These are phyloP conservation scores for Arthrocladium fulminans DNA, from an alignment of 2,329 filamentous ascomycete species.

Conservation along the genomic window DNA sequence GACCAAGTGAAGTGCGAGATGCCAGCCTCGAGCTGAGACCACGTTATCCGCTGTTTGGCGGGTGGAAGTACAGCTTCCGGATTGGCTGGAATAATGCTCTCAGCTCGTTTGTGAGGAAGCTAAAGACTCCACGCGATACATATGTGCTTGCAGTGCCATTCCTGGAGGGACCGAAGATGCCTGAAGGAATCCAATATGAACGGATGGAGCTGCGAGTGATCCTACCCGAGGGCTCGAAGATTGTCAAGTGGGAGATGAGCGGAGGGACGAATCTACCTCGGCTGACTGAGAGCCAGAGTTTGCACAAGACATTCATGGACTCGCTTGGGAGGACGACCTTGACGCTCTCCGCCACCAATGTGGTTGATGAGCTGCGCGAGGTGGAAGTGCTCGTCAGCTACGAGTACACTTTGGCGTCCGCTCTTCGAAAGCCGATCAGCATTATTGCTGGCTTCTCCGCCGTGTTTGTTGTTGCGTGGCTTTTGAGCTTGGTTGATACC, in stretches of 20 bases:
- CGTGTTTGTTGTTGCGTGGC: slow-evolving; percentile 68
- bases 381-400: slow-evolving; percentile 62
- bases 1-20: slow-evolving; percentile 61
- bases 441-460: slow-evolving; percentile 64
- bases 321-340: slow-evolving; percentile 80
- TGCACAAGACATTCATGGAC: slow-evolving; percentile 89
- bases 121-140: slow-evolving; percentile 51
- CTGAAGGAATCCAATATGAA: slow-evolving; percentile 79
- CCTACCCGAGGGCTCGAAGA: slow-evolving; percentile 79
- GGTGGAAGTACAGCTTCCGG: slow-evolving; percentile 96
- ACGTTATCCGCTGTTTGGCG: slow-evolving; percentile 90
- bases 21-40: slow-evolving; percentile 85
- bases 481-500: slow-evolving; percentile 67
- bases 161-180: slow-evolving; percentile 79
- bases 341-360: slow-evolving; percentile 69
- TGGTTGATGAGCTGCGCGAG: slow-evolving; percentile 83
- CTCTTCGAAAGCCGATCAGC: slow-evolving; percentile 76
- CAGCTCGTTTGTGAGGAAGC: slow-evolving; percentile 61
- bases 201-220: slow-evolving; percentile 71
- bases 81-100: slow-evolving; percentile 92
- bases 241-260: slow-evolving; percentile 56
- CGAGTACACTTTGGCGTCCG: slow-evolving; percentile 65
- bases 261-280: slow-evolving; percentile 70
- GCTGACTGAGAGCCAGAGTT: slow-evolving; percentile 48
- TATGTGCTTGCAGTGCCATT: slow-evolving; percentile 87